Base-by-base conservation (phyloP, 192 early-diverging fungal genomes). In the Gonapodya prolifera region DNA sequence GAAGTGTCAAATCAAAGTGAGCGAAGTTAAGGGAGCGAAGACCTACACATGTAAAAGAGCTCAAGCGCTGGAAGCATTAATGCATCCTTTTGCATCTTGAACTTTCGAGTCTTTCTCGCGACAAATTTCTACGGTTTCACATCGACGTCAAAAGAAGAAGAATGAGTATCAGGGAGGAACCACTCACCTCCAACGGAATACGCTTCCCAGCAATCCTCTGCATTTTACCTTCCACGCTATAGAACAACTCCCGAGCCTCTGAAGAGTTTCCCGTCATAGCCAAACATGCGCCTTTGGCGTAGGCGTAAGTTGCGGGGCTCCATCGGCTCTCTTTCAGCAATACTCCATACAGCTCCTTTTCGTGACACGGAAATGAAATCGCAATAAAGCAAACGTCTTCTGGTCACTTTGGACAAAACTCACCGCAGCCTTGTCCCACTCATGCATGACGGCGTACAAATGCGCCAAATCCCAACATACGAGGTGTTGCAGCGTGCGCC, bases 171-270 rank as follows among this genome's bases (percentile, higher is more conserved):
- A n/a, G 34, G 16, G 2, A 70, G 1, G 1, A 2, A 69, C 0
- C 13, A 75, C 77, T 78, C 76, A 89, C 89, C 84, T 97, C 95
- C 33, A 97, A 78, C 8, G 93, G 93, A 34, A 97, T 85, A 0
- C 89, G 89, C 82, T 93, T 93, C 29, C 95, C 95, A 30, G 93
- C 95, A 8, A 97, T 88, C 79, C 90, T 94, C 83, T 91, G 90
- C 79, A 85, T 87, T 16, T 86, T 80, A 31, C 78, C 82, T 17
- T 90, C 89, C 8, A 97, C 92, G 32, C 88, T 85, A 29, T 78
- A 79, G 87, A 97, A 90, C 80, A 92, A 81, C 13, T 79, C 80
- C 13, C 81, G 73, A 30, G 92, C 89, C 16, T 87, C 84, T 2
- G 84, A 77, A 69, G 80, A 78, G 18, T 73, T 73, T 8, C 71